Evolutionary conservation across 1,284 basidiomycete species (phyloP).

Genomic region (Mycena sp.): DNA sequence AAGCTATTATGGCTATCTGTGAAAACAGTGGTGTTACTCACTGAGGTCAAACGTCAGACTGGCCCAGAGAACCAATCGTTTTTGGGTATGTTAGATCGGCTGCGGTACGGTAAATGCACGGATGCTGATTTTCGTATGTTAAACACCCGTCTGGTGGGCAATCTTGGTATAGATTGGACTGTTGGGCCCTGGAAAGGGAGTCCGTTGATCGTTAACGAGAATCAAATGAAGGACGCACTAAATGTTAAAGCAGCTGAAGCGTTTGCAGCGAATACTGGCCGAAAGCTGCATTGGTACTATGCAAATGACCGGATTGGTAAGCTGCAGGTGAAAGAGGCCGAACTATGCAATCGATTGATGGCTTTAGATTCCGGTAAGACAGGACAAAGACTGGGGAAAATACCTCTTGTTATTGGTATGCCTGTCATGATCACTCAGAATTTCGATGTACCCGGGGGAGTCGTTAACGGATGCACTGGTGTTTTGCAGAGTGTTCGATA

Average conservation of each 20-base stretch:
- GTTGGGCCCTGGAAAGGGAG: slow-evolving; percentile 28
- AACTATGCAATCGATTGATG: not conserved
- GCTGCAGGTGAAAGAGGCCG: not conserved
- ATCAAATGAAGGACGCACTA: slow-evolving; percentile 41
- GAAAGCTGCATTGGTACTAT: not conserved
- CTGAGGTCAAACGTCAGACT: slow-evolving; percentile 37
- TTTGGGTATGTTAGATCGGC: slow-evolving; percentile 34
- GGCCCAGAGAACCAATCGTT: slow-evolving; percentile 37
- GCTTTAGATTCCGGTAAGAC: not conserved
- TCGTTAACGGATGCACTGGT: not conserved
- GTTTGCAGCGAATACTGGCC: slow-evolving; percentile 33
- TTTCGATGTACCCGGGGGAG: slow-evolving; percentile 4
- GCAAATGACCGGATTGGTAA: not conserved
- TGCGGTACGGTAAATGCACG: slow-evolving; percentile 38
- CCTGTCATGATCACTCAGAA: slow-evolving; percentile 1
- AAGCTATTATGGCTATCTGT: slow-evolving; percentile 43
- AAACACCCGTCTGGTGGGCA: slow-evolving; percentile 12
- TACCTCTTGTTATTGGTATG: slow-evolving; percentile 7
- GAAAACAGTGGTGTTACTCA: slow-evolving; percentile 38
- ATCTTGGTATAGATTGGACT: slow-evolving; percentile 12
- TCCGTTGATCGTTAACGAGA: slow-evolving; percentile 39
- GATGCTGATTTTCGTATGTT: slow-evolving; percentile 34
- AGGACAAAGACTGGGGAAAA: not conserved
- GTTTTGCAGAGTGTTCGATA: not conserved
- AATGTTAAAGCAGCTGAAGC: slow-evolving; percentile 33